Evolutionary conservation across 805 yeast species (phyloP).

Genomic region (Spathaspora girioi): DNA sequence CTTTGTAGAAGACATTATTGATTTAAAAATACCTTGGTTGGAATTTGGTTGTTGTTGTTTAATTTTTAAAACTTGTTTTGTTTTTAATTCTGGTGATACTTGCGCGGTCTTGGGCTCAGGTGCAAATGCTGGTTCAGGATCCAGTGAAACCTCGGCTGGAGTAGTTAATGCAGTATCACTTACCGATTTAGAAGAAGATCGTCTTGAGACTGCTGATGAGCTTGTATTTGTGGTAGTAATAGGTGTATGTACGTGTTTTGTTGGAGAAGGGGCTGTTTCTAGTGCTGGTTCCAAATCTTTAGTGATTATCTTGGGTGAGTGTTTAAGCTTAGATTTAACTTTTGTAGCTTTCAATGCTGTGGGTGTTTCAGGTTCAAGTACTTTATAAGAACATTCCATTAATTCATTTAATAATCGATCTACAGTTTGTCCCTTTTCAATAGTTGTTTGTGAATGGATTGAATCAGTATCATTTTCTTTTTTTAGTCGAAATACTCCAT

Average conservation of each 20-base stretch:
- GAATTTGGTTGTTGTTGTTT: not conserved
- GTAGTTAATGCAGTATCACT: not conserved
- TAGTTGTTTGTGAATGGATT: not conserved
- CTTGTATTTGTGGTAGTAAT: not conserved
- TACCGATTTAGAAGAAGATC: not conserved
- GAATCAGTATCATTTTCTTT: conserved; percentile 10
- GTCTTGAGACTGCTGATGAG: not conserved
- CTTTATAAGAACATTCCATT: conserved; percentile 26
- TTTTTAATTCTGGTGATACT: not conserved
- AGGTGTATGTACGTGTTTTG: not conserved
- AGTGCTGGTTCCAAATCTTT: not conserved
- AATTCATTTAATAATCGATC: conserved; percentile 29
- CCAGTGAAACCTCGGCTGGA: not conserved
- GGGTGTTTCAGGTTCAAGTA: conserved; percentile 8
- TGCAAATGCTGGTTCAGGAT: not conserved
- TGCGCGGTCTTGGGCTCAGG: not conserved
- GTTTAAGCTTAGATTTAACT: not conserved
- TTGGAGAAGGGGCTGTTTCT: not conserved
- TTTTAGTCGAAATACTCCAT: conserved; percentile 35
- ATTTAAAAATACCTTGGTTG: not conserved
- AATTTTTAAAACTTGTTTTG: not conserved
- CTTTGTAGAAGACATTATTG: not conserved
- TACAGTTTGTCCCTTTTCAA: conserved; percentile 14
- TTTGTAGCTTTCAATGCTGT: not conserved
- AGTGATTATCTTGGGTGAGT: not conserved